Conservation (phyloP, 495 filamentous ascomycete genomes). For the Tuber brumale region DNA sequence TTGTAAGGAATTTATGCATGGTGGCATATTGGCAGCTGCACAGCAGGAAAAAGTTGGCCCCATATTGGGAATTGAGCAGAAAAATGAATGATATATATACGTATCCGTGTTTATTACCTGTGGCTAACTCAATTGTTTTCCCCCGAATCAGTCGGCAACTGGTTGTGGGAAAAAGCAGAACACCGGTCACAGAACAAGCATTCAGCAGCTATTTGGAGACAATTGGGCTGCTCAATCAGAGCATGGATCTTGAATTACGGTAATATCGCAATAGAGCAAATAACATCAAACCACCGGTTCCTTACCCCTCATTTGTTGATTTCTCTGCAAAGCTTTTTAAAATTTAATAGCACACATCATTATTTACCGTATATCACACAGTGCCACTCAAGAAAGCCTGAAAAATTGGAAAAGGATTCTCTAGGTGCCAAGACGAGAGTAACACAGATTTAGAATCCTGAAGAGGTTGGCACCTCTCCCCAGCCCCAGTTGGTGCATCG, state of each 20-base stretch:
- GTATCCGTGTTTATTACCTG: not conserved
- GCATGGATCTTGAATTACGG: slow-evolving; percentile 37
- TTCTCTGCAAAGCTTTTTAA: not conserved
- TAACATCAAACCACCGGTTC: not conserved
- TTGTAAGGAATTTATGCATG: slow-evolving; percentile 67
- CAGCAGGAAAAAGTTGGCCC: slow-evolving; percentile 41
- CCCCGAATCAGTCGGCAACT: slow-evolving; percentile 14
- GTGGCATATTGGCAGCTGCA: slow-evolving; percentile 54
- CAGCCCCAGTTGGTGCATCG: too few species aligned
- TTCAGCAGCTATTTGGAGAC: slow-evolving; percentile 32
- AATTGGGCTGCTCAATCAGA: slow-evolving; percentile 35
- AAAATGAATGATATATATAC: slow-evolving; percentile 1
- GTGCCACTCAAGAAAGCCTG: too few species aligned
- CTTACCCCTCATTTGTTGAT: not conserved
- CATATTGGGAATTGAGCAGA: not conserved
- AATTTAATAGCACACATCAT: not conserved
- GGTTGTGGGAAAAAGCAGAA: slow-evolving; percentile 3
- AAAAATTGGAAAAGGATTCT: too few species aligned
- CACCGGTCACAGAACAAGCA: slow-evolving; percentile 4
- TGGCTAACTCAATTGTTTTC: not conserved
- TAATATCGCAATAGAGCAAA: slow-evolving; percentile 6
- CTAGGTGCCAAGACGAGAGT: too few species aligned
- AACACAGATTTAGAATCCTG: too few species aligned
- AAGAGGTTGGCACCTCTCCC: too few species aligned
- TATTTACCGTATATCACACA: too few species aligned